Base-by-base conservation (phyloP, 495 filamentous ascomycete genomes). In the Apodospora peruviana region DNA sequence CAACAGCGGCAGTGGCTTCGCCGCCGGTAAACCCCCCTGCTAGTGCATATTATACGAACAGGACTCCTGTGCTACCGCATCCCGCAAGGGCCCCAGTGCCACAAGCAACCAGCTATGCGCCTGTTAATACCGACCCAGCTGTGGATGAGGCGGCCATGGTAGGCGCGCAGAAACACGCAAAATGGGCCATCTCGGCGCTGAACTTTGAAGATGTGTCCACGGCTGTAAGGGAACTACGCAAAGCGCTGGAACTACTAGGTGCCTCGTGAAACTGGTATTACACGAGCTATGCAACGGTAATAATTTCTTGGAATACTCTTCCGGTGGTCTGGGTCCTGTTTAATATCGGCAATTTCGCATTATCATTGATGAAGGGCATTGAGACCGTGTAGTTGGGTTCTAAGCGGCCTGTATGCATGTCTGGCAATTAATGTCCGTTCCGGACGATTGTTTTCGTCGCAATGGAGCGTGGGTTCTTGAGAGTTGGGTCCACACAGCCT, bases 151-250 rank as follows among this genome's bases (percentile, higher is more conserved):
- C 81, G 51, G 73, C 87, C 3, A 87, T 96, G 24, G 59, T 77
- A 2, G 75, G 79, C 50, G 93, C 93, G 9, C 90, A 96, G 63
- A 98, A 97, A 57, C 93, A 96, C 71, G 91, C 93, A 0, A 89
- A 85, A 59, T 98, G 91, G 91, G 94, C 93, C 0, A 91, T 97
- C 25, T 97, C 93, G 18, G 93, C 93, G 4, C 69, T 98, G 44
- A 93, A 95, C 61, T 98, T 97, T 66, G 93, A 98, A 59, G 93
- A 98, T 69, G 85, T 95, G 9, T 71, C 83, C 20, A 98, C 94
- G 1, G 93, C 93, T 1, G 84, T 97, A 5, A 85, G 83, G 62
- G 91, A 98, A 58, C 66, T 97, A 46, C 79, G 78, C 53, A 78
- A 74, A 38, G 94, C 93, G 36, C 69, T 98, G 53, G 66, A 76